Evolutionary conservation across 2,329 filamentous ascomycete species (phyloP), one percentile per base, ranked within the genome.

Genomic region (Aureobasidium lini): DNA sequence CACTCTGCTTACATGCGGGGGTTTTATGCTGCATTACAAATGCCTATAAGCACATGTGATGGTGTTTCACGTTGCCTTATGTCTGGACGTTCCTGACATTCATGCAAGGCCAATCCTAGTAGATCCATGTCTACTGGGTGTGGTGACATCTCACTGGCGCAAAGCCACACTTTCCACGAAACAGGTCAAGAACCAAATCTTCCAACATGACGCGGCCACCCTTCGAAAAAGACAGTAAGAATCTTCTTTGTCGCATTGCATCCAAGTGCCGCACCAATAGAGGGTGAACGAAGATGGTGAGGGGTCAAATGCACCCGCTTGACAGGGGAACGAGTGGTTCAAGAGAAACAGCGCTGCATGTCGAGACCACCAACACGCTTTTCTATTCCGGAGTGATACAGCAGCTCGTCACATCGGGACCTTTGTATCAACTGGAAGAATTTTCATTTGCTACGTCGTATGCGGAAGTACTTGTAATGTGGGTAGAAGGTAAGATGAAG

Each of bases 41-140:
- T 54, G 6, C n/a, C 6, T n/a, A 34, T 32, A 42, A 32, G 16
- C 37, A 43, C 50, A 43, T 54, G 50, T 42, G 50, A 54, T 54
- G 11, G 16, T 54, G 50, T 54, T 54, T 54, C 50, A 54, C 50
- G 15, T 42, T 32, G 37, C 36, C 16, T 32, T 28, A 11, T 9
- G 28, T 3, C n/a, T 47, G 11, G 28, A 8, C 49, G 49, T 53
- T 31, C 37, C 49, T 42, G 37, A 43, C 28, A 6, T 34, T 43
- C 39, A 42, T 54, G 50, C 50, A 42, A 42, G 50, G 37, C n/a
- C 50, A 54, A 54, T 43, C 50, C 28, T 31, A 11, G 50, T 13
- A 43, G 37, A 34, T 37, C 37, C 13, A 42, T 10, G 10, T 43
- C 29, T 29, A 42, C 6, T 54, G 37, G 50, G 18, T 31, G 15